Evolutionary conservation across 805 yeast species (phyloP), one percentile per base, ranked within the genome.

Genomic region (Metschnikowia colocasiae): DNA sequence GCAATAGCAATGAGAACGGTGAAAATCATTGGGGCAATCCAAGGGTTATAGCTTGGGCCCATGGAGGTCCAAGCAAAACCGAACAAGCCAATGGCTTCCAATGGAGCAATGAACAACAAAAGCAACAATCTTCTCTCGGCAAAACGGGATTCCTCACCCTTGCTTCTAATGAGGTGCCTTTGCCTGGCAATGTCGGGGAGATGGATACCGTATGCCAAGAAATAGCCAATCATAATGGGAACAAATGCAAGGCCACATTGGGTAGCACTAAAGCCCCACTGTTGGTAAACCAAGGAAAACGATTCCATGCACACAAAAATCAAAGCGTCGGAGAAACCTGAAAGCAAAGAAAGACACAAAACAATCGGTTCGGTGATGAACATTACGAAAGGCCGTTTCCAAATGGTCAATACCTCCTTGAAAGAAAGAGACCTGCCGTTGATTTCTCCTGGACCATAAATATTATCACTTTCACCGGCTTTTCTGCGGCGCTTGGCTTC

Each of bases 51-150:
- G 6, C 33, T 45, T 1, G 75, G 75, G 1, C 74, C 75, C 60
- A 63, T 57, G 13, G 67, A 61, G 6, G 75, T 67, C 74, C 74
- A 70, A 2, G 72, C 73, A 53, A 70, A 70, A 0, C 74, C 73
- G 40, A 70, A 64, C 42, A 69, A 54, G 1, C 75, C 75, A 31
- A 68, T 61, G 7, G 73, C 60, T 47, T 66, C 70, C 20, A 69
- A 55, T 1, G 73, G 73, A 6, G 69, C 74, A 37, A 69, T 51
- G 53, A 60, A 70, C 6, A 70, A 61, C 33, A 70, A 59, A 34
- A 68, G 55, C 40, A 66, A 49, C 55, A 71, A 47, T 44, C 64
- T 46, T 50, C 67, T 51, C 51, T 61, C 64, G 30, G 68, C 63
- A 22, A 48, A 57, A 29, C 65, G 51, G 3, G 66, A 44, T 7